phyloP scores from a whole-genome alignment of 768 basidiomycete genomes.

The Hortiboletus flavorubellus region DNA sequence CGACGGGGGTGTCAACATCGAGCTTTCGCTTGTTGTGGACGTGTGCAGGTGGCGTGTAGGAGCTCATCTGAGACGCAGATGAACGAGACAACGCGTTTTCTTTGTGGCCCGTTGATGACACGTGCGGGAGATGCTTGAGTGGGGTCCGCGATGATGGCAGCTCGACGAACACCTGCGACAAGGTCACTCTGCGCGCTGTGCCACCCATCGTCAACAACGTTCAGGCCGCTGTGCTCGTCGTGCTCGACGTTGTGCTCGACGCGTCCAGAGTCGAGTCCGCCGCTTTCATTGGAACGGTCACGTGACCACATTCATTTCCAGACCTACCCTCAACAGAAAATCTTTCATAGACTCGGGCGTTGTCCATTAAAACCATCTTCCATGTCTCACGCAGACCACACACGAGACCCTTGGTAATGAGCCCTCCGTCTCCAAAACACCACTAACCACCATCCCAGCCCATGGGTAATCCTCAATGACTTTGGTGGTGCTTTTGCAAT shows the following conservation, averaged over 20 bases:
- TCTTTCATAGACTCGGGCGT: background rate
- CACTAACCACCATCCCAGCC: constrained; percentile 46
- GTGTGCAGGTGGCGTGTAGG: constrained; percentile 30
- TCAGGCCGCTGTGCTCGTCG: constrained; percentile 14
- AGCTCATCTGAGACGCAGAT: constrained; percentile 26
- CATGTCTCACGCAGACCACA: constrained; percentile 92
- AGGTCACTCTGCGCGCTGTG: constrained; percentile 23
- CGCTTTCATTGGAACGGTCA: constrained; percentile 30
- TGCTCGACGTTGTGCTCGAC: constrained; percentile 19
- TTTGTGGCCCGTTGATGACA: constrained; percentile 38
- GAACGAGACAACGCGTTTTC: constrained; percentile 44
- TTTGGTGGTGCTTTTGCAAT: constrained; percentile 97
- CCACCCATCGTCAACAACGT: constrained; percentile 18
- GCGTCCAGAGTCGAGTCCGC: constrained; percentile 13
- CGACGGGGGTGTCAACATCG: constrained; percentile 26
- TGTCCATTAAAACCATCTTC: background rate
- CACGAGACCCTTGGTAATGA: constrained; percentile 84
- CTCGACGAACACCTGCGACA: constrained; percentile 55
- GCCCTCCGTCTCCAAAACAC: background rate
- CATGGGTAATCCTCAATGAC: constrained; percentile 98
- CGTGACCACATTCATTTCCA: constrained; percentile 14
- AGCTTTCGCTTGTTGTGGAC: constrained; percentile 50
- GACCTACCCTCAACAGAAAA: constrained; percentile 34
- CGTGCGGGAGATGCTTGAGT: constrained; percentile 23
- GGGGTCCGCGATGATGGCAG: constrained; percentile 40